Evolutionary conservation across 495 filamentous ascomycete species (phyloP), one percentile per base, ranked within the genome.

Genomic region (Thermochaetoides thermophila): DNA sequence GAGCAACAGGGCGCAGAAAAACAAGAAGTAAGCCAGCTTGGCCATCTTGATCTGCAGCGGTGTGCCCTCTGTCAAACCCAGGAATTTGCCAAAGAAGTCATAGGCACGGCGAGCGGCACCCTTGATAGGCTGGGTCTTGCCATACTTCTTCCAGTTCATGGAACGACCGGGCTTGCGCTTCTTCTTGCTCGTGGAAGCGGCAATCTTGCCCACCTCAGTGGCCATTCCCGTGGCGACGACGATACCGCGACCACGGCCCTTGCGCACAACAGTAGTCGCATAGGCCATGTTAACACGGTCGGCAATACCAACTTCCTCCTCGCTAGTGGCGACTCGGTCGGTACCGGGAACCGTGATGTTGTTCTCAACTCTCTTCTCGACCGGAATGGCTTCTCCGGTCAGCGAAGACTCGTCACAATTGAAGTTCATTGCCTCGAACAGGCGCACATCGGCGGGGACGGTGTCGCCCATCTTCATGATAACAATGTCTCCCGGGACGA

Each of bases 151-250:
- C 32, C 67, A 68, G 38, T 71, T 74, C 57, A 79, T 69, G 8
- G 69, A 74, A 8, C 71, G 61, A 14, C 63, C 67, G n/a, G 67
- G 51, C 41, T 77, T 78, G 36, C 70, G 59, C 18, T 63, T 51
- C 46, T 70, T 76, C 43, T 69, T 73, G 31, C 50, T 46, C 32
- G 74, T 69, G n/a, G 72, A 68, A 32, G 63, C 66, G 7, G 82
- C 82, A 49, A 89, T 89, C 48, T 72, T 83, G n/a, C 82, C 82
- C 28, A 91, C 78, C 52, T 85, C 79, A 1, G 82, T 91, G 33
- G 62, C 49, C 82, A 87, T 87, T 7, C 79, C 82, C n/a, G 74
- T 81, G 32, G 58, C 64, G 17, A 71, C 64, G 20, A 77, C 74
- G 37, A 82, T 68, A 24, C 77, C 77, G 24, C 65, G 61, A 19